Evolutionary conservation across 305 asterid species (phyloP).

Genomic region (Lippia alba): DNA sequence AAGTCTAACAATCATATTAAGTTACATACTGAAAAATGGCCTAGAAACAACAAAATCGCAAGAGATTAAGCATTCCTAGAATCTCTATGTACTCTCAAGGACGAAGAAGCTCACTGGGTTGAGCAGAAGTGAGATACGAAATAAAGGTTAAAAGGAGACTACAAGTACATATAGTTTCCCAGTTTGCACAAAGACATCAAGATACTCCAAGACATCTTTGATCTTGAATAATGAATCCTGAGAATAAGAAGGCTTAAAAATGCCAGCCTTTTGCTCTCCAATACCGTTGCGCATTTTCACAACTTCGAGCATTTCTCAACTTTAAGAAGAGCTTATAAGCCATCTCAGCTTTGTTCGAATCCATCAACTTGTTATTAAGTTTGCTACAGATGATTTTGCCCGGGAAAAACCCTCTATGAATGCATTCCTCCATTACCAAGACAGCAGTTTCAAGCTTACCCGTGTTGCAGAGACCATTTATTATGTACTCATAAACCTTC

Average conservation of each 20-base stretch:
- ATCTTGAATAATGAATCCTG: slow-evolving; percentile 11
- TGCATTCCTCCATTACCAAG: slow-evolving; percentile 71
- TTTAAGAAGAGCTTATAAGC: slow-evolving; percentile 77
- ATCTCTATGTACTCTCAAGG: too few relatives aligned
- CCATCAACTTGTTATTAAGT: slow-evolving; percentile 70
- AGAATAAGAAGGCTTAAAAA: slow-evolving; percentile 43
- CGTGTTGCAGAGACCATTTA: slow-evolving; percentile 78
- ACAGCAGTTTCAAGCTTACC: slow-evolving; percentile 83
- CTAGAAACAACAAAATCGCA: neutral
- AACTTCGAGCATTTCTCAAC: slow-evolving; percentile 64
- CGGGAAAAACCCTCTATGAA: slow-evolving; percentile 70
- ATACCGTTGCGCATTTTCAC: slow-evolving; percentile 70
- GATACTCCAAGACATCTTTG: neutral
- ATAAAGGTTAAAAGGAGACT: neutral
- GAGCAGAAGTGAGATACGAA: neutral
- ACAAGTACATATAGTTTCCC: neutral
- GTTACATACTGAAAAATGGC: too few relatives aligned
- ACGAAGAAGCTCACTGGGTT: too few relatives aligned
- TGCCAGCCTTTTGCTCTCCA: slow-evolving; percentile 97
- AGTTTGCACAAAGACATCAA: neutral
- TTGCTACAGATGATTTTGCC: slow-evolving; percentile 78
- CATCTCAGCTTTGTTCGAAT: slow-evolving; percentile 66
- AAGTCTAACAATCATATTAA: too few relatives aligned
- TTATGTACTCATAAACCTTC: slow-evolving; percentile 74
- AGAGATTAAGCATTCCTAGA: neutral